These are phyloP conservation scores for Puccinia novopanici DNA, from an alignment of 1,284 basidiomycete genomes.

Conservation along the genomic window DNA sequence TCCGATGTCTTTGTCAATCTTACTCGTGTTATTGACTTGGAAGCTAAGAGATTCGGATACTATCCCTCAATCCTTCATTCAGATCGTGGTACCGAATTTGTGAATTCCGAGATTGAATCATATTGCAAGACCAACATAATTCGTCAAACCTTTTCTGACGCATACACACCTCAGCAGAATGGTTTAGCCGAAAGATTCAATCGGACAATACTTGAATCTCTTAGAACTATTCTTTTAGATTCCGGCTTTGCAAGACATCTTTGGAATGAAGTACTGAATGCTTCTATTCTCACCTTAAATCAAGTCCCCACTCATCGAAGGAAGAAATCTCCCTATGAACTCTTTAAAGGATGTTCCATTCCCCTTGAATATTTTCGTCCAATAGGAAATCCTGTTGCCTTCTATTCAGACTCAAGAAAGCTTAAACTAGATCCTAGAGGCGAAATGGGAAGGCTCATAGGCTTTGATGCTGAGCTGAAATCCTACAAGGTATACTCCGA, in stretches of 20 bases:
- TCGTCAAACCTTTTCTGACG: not conserved
- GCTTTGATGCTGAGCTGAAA: not conserved
- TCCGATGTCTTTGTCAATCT: not conserved
- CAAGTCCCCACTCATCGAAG: not conserved
- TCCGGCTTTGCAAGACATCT: not conserved
- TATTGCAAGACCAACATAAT: not conserved
- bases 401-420: no score
- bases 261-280: not conserved
- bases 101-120: not conserved
- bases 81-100: slow-evolving; percentile 20
- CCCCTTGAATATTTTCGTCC: not conserved
- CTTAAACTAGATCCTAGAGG: not conserved
- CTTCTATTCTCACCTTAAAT: not conserved
- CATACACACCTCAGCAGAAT: slow-evolving; percentile 38
- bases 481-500: not conserved
- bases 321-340: not conserved
- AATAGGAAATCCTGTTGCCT: not conserved
- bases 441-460: not conserved
- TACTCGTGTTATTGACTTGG: no score
- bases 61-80: not conserved
- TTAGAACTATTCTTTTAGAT: not conserved
- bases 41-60: not conserved
- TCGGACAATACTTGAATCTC: not conserved
- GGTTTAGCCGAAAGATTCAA: slow-evolving; percentile 2
- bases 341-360: not conserved